Base-by-base conservation (phyloP, 2,329 filamentous ascomycete genomes). In the Colletotrichum tabaci region DNA sequence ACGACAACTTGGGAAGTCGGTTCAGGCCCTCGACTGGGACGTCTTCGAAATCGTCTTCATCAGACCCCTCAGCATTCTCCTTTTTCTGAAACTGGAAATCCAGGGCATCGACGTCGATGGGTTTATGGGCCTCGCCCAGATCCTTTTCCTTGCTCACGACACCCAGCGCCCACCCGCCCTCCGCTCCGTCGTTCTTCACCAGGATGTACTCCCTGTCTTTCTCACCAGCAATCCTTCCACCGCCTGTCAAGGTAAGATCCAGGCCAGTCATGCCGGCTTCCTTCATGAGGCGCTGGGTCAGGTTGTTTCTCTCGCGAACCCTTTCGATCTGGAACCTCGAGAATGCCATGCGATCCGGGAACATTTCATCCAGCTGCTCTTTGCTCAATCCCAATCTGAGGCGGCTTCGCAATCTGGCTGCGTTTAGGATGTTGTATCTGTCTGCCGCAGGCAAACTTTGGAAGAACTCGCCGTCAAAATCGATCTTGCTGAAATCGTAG, bases 401-500 rank as follows among this genome's bases (percentile, higher is more conserved):
- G 64, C 96, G 89, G 80, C 94, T 98, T 67, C 96, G 88, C 73
- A 99, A 80, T 73, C 96, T 89, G 2, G 97, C 96, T 1, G 97
- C 96, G 79, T 99, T 99, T 26, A 99, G 84, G 64, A 99, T 99
- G 77, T 98, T 98, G 85, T 99, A 99, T 60, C 96, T 90, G 84
- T 99, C 96, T 2, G 92, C 92, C 1, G 95, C 88, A 0, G 97
- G 96, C 68, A 99, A 83, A 79, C 94, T 98, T 80, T 93, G 90
- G 84, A 99, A 99, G 82, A 99, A 99, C 15, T 96, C 91, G 75
- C 95, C 94, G 75, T 98, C 93, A 77, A 98, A 99, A 79, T 99
- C 96, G 76, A 99, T 99, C 82, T 98, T 98, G 79, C 94, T 97
- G 79, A 99, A 99, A 82, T 98, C 96, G 82, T 98, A 98, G 6